Conservation (phyloP, 140 eudicot species). For the Senecio squalidus region DNA sequence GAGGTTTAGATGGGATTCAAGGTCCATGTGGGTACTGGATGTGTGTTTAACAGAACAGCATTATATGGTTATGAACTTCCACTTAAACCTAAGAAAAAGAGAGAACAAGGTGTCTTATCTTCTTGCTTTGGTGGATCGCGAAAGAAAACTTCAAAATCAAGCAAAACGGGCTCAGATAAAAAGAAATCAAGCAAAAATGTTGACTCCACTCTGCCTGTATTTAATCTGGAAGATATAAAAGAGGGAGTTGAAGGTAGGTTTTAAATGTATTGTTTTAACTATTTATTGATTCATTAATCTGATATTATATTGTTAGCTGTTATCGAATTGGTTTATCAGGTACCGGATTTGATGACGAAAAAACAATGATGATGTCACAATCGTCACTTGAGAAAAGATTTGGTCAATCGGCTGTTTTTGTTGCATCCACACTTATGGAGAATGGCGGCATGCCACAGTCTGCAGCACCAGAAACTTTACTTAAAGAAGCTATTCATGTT, state of each 20-base stretch:
- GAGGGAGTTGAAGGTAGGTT: constrained; percentile 92
- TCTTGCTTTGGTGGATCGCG: constrained; percentile 77
- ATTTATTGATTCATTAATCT: background rate
- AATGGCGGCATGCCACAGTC: too few relatives aligned
- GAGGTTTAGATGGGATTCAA: too few relatives aligned
- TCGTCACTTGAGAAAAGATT: too few relatives aligned
- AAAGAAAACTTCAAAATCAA: constrained; percentile 63
- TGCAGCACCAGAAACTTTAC: too few relatives aligned
- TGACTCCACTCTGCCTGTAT: constrained; percentile 92
- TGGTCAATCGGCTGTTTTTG: too few relatives aligned
- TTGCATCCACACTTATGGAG: too few relatives aligned
- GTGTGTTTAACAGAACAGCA: too few relatives aligned
- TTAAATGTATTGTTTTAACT: background rate
- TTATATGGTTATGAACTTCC: constrained; percentile 94
- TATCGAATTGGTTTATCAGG: constrained; percentile 34
- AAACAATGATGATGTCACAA: constrained; percentile 69
- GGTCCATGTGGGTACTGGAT: constrained; percentile 90
- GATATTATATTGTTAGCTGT: background rate
- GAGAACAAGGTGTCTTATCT: constrained; percentile 58
- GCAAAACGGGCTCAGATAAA: constrained; percentile 73
- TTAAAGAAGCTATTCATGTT: too few relatives aligned
- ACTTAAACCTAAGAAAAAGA: constrained; percentile 76
- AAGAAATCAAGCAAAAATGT: constrained; percentile 87
- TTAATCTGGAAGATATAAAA: constrained; percentile 89
- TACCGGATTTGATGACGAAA: constrained; percentile 94